Base-by-base conservation (phyloP, 306 rosid genomes). In the Pachyrhizus erosus region DNA sequence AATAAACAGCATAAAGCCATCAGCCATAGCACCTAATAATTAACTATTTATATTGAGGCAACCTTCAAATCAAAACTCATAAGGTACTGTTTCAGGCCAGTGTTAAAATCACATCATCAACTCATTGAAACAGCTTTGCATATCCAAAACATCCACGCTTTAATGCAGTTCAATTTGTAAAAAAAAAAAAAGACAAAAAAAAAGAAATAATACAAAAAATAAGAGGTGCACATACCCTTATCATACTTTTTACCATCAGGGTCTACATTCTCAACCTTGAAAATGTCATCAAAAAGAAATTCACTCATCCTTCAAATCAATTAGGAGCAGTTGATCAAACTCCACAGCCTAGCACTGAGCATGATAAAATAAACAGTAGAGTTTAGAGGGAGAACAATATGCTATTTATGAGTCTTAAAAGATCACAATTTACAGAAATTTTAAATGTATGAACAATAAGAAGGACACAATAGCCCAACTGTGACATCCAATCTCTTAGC, bases 171-270 rank as follows among this genome's bases (percentile, higher is more conserved):
- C 45, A 17, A 74, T 39, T 49, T 29, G 9, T 2, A 11, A 61
- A 75, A 52, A 40, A 11, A 17, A 17, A 27, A 27, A 52, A 3
- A 0, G n/a, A n/a, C n/a, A n/a, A 11, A 61, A 75, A 52, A 40
- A 11, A 17, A 17, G 20, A 27, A 52, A 3, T 0, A 51, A 0
- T 31, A 37, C 7, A 52, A 74, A 9, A 52, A 73, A 55, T 9
- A 37, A 13, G 70, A 26, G 71, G 29, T 66, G 15, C 9, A 21
- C 84, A 58, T 84, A 93, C 99, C 98, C 51, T 87, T 93, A 55
- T 93, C 99, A 74, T 90, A 96, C 86, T 89, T 93, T 87, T 89
- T 91, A 42, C 99, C 99, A 76, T 96, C 97, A 1, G 98, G 99
- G 77, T 93, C 88, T 77, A 96, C 5, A 45, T 81, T 70, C 37